Evolutionary conservation across 176 grass and related monocot genomes (phyloP), one percentile per base, ranked within the genome.

Genomic region (Luzula sylvatica): DNA sequence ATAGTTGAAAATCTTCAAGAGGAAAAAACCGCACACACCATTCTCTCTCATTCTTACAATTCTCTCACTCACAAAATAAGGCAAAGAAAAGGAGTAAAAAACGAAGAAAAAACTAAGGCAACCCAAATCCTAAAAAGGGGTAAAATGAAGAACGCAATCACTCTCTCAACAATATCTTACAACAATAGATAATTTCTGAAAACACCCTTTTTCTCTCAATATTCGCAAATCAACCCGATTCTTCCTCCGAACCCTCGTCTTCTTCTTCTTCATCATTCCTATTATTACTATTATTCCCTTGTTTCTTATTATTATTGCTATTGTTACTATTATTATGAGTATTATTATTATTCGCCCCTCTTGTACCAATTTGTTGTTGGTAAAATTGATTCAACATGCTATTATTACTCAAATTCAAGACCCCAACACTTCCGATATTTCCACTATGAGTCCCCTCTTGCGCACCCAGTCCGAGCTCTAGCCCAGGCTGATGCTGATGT

Each of bases 381-480:
- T 64, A 64, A 22, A 64, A 3, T 9, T 35, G 60, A 12, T 47
- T 64, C 43, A 64, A 35, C 60, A 64, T 64, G 25, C 60, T 64
- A 64, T 25, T 64, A 16, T 50, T 64, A 45, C 47, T 64, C 44
- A 64, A 49, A 50, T 49, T 64, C 60, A 64, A 64, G 26, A 64
- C 60, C 16, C 55, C 55, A 14, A 56, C 13, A 1, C 53, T 17
- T 56, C 53, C 53, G 0, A 58, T 41, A 58, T 42, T 58, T 42
- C 55, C 55, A 40, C 60, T 64, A 23, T 64, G 60, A 7, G 60
- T 3, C 23, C 42, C 60, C 0, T 64, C 43, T 64, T 64, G 60
- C 2, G 43, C 60, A 45, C 60, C 60, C 0, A 79, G 53, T 22
- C 68, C 68, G 15, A 79, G 26, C 68, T 79, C 75, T 16, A 79